Base-by-base conservation (phyloP, 2,329 filamentous ascomycete species). In the Arthrobotrys sinensis region DNA sequence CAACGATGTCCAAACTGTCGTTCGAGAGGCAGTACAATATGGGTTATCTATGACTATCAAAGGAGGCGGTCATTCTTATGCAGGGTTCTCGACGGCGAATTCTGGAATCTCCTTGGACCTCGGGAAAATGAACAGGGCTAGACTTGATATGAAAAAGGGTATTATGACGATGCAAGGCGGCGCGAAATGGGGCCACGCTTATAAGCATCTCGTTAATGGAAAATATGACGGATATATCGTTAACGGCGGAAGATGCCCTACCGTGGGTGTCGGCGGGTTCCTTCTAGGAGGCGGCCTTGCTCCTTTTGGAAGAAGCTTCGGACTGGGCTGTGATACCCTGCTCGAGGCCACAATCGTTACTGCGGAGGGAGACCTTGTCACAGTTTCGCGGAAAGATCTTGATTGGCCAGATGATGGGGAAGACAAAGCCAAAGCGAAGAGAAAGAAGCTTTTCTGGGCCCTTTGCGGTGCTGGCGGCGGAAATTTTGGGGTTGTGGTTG, bases 221-320 rank as follows among this genome's bases (percentile, higher is more conserved):
- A 52, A 79, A 0, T 67, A 80, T 0, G 57, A 84, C 6, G 79
- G 81, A 0, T 70, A 40, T 1, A 63, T 83, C 0, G 79, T 84
- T 48, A 84, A 84, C 34, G 83, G 84, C 5, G 83, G 84, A 0
- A 80, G 82, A 28, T 84, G 83, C 14, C 83, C 83, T 4, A 81
- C 81, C 21, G 85, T 86, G 0, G 85, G 85, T 4, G 81, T 86
- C 0, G 81, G 84, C 3, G 85, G 85, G 0, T 86, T 85, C 80
- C 79, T 83, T 1, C 80, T 85, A 0, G 84, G 85, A 0, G 85
- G 84, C 4, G 85, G 85, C 0, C 82, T 85, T 19, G 83, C 84
- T 0, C 81, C 81, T 0, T 84, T 86, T 11, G 84, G 84, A 0
- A 80, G 82, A 48, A 83, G 79, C 1, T 83, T 83, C 62, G 84